Evolutionary conservation across 2,329 filamentous ascomycete genomes (phyloP).

Genomic region (Aspergillus transmontanensis): DNA sequence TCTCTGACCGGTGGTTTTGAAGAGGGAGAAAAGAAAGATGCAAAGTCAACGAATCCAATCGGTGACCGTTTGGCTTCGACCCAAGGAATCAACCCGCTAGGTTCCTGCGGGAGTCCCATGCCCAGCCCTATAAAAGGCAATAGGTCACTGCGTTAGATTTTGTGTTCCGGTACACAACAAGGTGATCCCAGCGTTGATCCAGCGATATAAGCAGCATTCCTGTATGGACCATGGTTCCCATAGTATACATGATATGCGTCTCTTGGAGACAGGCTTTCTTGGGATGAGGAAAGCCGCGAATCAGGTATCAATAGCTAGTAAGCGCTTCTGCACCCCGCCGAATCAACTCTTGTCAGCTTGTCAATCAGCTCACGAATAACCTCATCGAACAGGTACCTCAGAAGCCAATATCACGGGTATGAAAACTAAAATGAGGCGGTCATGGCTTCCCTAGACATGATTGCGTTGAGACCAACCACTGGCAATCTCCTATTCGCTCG

Average conservation of each 20-base stretch:
- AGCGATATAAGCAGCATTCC: not conserved
- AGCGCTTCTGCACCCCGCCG: not conserved
- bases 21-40: too few species aligned
- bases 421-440: not conserved
- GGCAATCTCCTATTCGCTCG: not conserved
- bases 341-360: not conserved
- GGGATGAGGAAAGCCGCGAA: not conserved
- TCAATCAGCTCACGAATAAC: not conserved
- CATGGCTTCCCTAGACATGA: not conserved
- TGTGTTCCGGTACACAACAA: not conserved
- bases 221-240: not conserved
- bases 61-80: not conserved
- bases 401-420: not conserved
- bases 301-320: not conserved
- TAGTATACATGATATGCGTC: not conserved
- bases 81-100: not conserved
- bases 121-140: not conserved
- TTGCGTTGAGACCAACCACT: not conserved
- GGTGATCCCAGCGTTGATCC: not conserved
- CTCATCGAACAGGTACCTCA: not conserved
- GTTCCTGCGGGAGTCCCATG: not conserved
- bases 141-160: not conserved
- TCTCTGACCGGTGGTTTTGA: too few species aligned
- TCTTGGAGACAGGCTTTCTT: not conserved
- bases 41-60: too few species aligned